Percentiles rank a stretch among this genome's conserved stretches.
Conservation (phyloP, 371 early-diverging fungal genomes). For the Parasitella parasitica region DNA sequence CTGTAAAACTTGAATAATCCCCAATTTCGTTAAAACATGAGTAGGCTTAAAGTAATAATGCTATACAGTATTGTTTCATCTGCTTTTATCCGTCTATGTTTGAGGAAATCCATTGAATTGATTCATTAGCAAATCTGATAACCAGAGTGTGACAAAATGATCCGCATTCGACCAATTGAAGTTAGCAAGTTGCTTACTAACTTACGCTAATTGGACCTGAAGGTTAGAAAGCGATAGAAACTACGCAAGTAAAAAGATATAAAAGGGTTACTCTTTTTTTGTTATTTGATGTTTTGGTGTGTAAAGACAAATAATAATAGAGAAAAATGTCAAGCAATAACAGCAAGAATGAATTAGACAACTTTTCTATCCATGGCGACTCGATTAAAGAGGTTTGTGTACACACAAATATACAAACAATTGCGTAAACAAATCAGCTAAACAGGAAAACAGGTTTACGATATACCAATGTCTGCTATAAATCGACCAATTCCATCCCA, state of each 20-base stretch:
- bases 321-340: slow-evolving; percentile 8
- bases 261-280: background rate
- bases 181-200: background rate
- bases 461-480: slow-evolving; percentile 45
- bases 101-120: too few relatives aligned
- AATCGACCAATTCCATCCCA: slow-evolving; percentile 47
- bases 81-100: too few relatives aligned
- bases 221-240: background rate
- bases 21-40: too few relatives aligned
- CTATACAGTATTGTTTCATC: too few relatives aligned
- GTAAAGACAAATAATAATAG: background rate
- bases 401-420: background rate
- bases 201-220: background rate
- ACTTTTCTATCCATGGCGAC: slow-evolving; percentile 47
- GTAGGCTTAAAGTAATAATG: too few relatives aligned
- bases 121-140: too few relatives aligned
- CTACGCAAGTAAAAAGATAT: background rate
- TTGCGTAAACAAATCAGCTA: background rate
- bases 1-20: too few relatives aligned
- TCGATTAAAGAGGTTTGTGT: slow-evolving; percentile 27
- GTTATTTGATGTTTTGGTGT: background rate
- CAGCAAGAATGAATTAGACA: slow-evolving; percentile 20
- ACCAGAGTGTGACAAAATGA: too few relatives aligned
- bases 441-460: slow-evolving; percentile 24
- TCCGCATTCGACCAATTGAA: background rate